Evolutionary conservation across 192 early-diverging fungal species (phyloP).

Genomic region (Podila horticola): DNA sequence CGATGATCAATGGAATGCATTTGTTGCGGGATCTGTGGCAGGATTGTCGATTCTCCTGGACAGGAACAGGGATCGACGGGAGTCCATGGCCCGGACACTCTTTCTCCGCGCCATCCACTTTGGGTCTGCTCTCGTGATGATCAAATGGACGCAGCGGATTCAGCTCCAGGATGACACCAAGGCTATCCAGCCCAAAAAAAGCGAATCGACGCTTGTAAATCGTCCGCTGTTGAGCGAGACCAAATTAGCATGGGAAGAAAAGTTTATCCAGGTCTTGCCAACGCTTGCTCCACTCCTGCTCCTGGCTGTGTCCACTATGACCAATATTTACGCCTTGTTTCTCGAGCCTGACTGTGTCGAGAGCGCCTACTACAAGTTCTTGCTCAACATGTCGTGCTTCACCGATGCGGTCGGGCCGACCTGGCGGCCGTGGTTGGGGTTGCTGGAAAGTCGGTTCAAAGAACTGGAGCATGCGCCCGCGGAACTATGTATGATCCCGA

Average conservation of each 20-base stretch:
- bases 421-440: conserved; percentile 42
- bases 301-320: conserved; percentile 56
- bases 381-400: conserved; percentile 58
- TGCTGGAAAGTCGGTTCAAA: conserved; percentile 21
- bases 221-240: not conserved
- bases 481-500: conserved; percentile 54
- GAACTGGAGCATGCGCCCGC: conserved; percentile 28
- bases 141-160: conserved; percentile 57
- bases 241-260: conserved; percentile 54
- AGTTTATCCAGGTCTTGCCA: conserved; percentile 50
- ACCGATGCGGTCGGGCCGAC: conserved; percentile 52
- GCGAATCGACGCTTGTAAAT: not conserved
- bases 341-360: conserved; percentile 67
- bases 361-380: conserved; percentile 63
- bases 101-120: conserved; percentile 72
- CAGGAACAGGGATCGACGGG: conserved; percentile 63
- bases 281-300: conserved; percentile 49
- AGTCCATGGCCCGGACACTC: conserved; percentile 70
- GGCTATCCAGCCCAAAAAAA: not conserved
- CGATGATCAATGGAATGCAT: conserved; percentile 65
- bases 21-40: conserved; percentile 70
- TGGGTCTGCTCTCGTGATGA: conserved; percentile 67
- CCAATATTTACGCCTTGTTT: conserved; percentile 62
- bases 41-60: conserved; percentile 72
- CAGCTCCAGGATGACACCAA: conserved; percentile 16